Evolutionary conservation across 75 land plant species (phyloP).

Genomic region (Ceratopteris richardii): DNA sequence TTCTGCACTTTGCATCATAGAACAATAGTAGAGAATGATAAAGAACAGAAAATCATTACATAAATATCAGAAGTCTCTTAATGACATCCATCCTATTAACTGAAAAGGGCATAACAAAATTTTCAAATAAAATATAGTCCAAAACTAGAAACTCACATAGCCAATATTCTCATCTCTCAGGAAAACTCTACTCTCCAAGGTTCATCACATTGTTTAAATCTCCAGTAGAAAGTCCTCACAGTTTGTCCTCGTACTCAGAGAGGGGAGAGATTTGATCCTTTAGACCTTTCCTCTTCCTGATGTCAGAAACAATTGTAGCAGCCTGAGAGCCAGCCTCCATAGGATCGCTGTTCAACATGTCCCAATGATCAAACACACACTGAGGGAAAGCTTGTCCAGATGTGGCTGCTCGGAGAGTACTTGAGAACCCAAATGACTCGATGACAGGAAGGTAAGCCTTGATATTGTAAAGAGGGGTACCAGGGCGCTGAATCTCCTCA

Average conservation of each 20-base stretch:
- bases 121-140: too few relatives aligned
- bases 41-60: too few relatives aligned
- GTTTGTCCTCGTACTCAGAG: constrained; percentile 53
- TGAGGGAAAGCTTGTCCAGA: constrained; percentile 79
- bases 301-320: constrained; percentile 27
- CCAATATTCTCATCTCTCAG: too few relatives aligned
- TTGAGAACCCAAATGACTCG: constrained; percentile 63
- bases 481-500: constrained; percentile 69
- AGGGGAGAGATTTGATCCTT: constrained; percentile 62
- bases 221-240: constrained; percentile 13
- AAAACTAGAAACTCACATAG: too few relatives aligned
- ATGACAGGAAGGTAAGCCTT: constrained; percentile 70
- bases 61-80: too few relatives aligned
- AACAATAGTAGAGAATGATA: too few relatives aligned
- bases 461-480: constrained; percentile 69
- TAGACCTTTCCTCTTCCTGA: constrained; percentile 59
- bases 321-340: constrained; percentile 40
- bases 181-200: too few relatives aligned
- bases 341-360: constrained; percentile 51
- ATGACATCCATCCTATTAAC: too few relatives aligned
- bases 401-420: constrained; percentile 53
- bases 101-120: too few relatives aligned
- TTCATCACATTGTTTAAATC: too few relatives aligned
- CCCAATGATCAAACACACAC: constrained; percentile 72
- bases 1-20: too few relatives aligned